Evolutionary conservation across 805 yeast species (phyloP), one percentile per base, ranked within the genome.

Genomic region (Starmerella etchellsii): DNA sequence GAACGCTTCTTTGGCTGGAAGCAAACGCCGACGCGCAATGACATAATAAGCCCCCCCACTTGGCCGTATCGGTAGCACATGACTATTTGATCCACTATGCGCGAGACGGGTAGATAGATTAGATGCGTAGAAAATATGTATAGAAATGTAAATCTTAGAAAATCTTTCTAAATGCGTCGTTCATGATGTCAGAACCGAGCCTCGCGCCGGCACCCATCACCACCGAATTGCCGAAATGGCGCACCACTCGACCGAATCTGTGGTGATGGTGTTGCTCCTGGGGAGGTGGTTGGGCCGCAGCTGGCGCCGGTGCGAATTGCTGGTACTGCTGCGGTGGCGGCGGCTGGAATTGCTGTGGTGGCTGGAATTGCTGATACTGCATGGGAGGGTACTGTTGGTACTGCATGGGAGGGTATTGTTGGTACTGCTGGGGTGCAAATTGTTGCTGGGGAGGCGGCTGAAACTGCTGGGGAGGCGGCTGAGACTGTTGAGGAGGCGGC

Each of bases 171-270:
- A 52, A 44, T 27, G 51, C 47, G 28, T 44, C 46, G 46, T 80
- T 75, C 31, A 87, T 82, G 38, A 88, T 53, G 54, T 81, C 84
- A 34, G 82, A 70, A 55, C 97, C 97, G 40, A 87, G 67, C 1
- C 95, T 78, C 30, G 96, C 94, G 67, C 97, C 97, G 9, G 94
- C 95, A 61, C 96, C 96, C 50, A 84, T 88, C 36, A 87, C 74
- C 27, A 93, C 87, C n/a, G 96, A 93, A 51, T 84, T 76, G 44
- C 94, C 95, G 44, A 87, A 64, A 61, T 82, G 79, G 48, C 81
- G 69, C 21, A 93, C 93, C 43, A 78, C 48, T 18, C 52, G 56
- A 18, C 58, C 59, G 37, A 50, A 46, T 13, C 49, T 47, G 33
- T 62, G 66, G 11, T 56, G 40, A 11, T 35, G 51, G 40, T 39